phyloP scores from a whole-genome alignment of 768 basidiomycete species.

The Tephrocybe sp. region DNA sequence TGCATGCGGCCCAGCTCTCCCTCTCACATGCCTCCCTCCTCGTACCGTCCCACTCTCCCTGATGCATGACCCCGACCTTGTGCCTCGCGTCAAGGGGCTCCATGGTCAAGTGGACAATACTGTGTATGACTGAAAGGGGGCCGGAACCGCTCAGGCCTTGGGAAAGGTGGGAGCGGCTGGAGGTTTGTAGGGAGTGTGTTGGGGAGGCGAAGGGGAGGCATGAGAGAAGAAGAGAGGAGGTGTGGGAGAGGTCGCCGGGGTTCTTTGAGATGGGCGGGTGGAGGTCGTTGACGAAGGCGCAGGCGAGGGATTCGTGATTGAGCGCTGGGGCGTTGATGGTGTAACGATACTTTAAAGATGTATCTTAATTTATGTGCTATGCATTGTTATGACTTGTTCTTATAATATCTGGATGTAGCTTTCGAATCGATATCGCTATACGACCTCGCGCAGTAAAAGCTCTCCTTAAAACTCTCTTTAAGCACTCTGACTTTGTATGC shows the following conservation, averaged over 20 bases:
- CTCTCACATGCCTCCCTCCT: slow-evolving; percentile 42
- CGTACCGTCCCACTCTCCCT: slow-evolving; percentile 33
- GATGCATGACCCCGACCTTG: slow-evolving; percentile 26
- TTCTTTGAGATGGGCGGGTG: slow-evolving; percentile 39
- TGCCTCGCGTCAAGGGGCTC: slow-evolving; percentile 37
- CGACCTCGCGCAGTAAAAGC: no score
- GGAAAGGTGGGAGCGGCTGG: slow-evolving; percentile 33
- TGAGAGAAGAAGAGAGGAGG: slow-evolving; percentile 32
- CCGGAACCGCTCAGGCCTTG: slow-evolving; percentile 35
- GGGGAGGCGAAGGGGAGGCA: slow-evolving; percentile 30
- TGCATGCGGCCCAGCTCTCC: slow-evolving; percentile 40
- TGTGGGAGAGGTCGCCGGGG: slow-evolving; percentile 38
- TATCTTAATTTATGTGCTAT: not conserved
- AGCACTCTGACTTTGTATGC: no score
- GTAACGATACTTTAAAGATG: no score
- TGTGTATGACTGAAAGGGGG: slow-evolving; percentile 31
- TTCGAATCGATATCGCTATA: no score
- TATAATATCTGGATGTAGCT: no score
- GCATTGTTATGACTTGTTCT: not conserved
- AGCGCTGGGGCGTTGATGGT: not conserved
- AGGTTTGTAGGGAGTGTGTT: slow-evolving; percentile 35
- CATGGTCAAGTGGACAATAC: slow-evolving; percentile 42
- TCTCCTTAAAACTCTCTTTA: no score
- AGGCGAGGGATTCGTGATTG: slow-evolving; percentile 11
- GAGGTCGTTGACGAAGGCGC: slow-evolving; percentile 31